Conservation (phyloP, 2,329 filamentous ascomycete species). For the Bipolaris sorokiniana region DNA sequence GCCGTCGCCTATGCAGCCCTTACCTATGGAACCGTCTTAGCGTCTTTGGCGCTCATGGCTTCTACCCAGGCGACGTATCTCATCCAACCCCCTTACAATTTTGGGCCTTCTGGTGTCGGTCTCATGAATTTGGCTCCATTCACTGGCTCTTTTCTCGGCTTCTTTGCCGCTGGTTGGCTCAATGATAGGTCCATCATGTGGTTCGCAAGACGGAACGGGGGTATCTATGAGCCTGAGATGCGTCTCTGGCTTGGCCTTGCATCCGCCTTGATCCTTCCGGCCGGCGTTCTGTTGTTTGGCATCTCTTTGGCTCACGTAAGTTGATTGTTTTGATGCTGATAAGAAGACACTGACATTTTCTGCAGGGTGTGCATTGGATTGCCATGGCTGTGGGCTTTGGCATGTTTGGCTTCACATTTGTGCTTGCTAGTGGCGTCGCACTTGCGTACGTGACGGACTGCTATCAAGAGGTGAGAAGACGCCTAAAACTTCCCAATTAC, state of each 20-base stretch:
- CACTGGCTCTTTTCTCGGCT: slow-evolving; percentile 48
- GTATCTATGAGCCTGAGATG: slow-evolving; percentile 55
- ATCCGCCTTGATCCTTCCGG: slow-evolving; percentile 41
- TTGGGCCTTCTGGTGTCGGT: slow-evolving; percentile 47
- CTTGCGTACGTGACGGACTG: slow-evolving; percentile 51
- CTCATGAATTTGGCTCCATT: slow-evolving; percentile 51
- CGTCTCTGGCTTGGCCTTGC: slow-evolving; percentile 50
- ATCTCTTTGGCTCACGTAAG: slow-evolving; percentile 32
- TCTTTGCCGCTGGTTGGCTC: slow-evolving; percentile 27
- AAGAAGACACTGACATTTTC: slow-evolving; percentile 1
- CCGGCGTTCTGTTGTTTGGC: slow-evolving; percentile 51
- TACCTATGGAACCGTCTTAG: slow-evolving; percentile 45
- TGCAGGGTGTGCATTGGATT: slow-evolving; percentile 33
- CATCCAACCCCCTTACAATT: slow-evolving; percentile 50
- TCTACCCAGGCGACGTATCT: slow-evolving; percentile 49
- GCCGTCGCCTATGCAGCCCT: slow-evolving; percentile 47
- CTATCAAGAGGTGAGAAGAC: slow-evolving; percentile 27
- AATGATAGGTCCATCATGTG: slow-evolving; percentile 36
- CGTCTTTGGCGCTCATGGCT: slow-evolving; percentile 49
- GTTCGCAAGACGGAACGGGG: slow-evolving; percentile 47
- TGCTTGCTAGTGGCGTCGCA: slow-evolving; percentile 42
- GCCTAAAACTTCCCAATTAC: background rate
- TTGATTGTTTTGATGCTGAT: slow-evolving; percentile 2
- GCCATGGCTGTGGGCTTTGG: slow-evolving; percentile 48
- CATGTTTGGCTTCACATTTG: slow-evolving; percentile 48